Base-by-base conservation (phyloP, 371 early-diverging fungal genomes). In the Mucor racemosus region DNA sequence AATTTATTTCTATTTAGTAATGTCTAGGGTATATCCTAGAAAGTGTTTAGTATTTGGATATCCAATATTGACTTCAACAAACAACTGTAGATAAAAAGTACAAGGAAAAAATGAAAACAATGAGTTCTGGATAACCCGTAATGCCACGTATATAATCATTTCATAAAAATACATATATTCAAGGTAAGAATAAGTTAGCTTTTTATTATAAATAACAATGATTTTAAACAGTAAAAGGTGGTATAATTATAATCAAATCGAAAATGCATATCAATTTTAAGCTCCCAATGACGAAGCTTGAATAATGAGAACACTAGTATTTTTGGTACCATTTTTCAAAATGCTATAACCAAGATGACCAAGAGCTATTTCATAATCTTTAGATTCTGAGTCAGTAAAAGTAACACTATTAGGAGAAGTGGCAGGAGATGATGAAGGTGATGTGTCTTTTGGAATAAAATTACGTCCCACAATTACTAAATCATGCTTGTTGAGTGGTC, bases 401-500 rank as follows among this genome's bases (percentile, higher is more conserved):
- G 54, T 10, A 26, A 21, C n/a, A 21, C 3, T 19, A 10, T 8
- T 19, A 8, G 50, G 21, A 50, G 50, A 44, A 50, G 50, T 17
- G 50, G 26, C 26, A 4, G 10, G 7, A 21, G 50, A 50, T 50
- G 63, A 62, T 19, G 54, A 9, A 19, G 21, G n/a, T 0, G 40
- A 44, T 36, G 54, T 13, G 2, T 60, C 61, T 21, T 53, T 40
- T 8, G 39, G 2, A 34, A 53, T 44, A n/a, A 42, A 60, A 10
- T 34, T 31, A 13, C 71, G 42, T 7, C 66, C 66, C 4, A 70
- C 7, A 11, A 69, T 26, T 5, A 69, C 35, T 7, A 65, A 31
- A 48, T 69, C 70, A 39, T 65, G 65, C 9, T 61, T 42, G n/a
- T 57, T 56, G 8, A 69, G 40, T 33, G 70, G 70, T 4, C 56